These are phyloP conservation scores for Tolypocladium paradoxum DNA, from an alignment of 2,329 filamentous ascomycete species.

Conservation along the genomic window DNA sequence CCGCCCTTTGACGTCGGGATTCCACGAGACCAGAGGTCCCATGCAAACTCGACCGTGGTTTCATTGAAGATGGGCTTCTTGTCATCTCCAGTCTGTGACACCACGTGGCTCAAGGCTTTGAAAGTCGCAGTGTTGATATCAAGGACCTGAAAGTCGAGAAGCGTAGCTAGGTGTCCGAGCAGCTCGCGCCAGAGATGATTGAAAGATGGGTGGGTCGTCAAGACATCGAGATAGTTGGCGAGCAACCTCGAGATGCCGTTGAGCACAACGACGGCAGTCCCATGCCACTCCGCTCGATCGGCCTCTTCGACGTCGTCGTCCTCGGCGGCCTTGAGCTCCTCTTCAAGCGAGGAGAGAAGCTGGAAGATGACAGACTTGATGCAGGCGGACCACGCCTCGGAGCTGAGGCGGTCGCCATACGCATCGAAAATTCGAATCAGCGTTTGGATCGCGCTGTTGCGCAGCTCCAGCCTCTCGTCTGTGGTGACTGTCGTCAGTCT, in stretches of 20 bases:
- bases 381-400: constrained; percentile 75
- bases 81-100: constrained; percentile 38
- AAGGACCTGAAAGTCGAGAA: constrained; percentile 54
- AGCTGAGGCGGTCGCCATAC: constrained; percentile 68
- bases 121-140: constrained; percentile 64
- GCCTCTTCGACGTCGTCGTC: constrained; percentile 28
- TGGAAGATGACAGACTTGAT: constrained; percentile 72
- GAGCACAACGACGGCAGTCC: constrained; percentile 64
- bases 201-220: constrained; percentile 57
- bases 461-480: constrained; percentile 62
- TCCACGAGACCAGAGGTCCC: constrained; percentile 59
- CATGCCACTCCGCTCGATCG: constrained; percentile 52
- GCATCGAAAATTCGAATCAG: constrained; percentile 85
- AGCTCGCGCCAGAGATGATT: constrained; percentile 66
- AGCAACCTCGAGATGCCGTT: constrained; percentile 63
- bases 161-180: constrained; percentile 53
- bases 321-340: constrained; percentile 33
- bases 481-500: constrained; percentile 61
- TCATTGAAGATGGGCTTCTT: constrained; percentile 33
- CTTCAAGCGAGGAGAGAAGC: constrained; percentile 60
- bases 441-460: constrained; percentile 85
- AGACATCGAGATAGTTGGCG: constrained; percentile 63
- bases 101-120: constrained; percentile 52
- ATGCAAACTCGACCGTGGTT: constrained; percentile 48
- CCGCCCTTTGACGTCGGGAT: constrained; percentile 38